phyloP scores from a whole-genome alignment of 2,329 filamentous ascomycete genomes.

The Arachnopeziza araneosa region DNA sequence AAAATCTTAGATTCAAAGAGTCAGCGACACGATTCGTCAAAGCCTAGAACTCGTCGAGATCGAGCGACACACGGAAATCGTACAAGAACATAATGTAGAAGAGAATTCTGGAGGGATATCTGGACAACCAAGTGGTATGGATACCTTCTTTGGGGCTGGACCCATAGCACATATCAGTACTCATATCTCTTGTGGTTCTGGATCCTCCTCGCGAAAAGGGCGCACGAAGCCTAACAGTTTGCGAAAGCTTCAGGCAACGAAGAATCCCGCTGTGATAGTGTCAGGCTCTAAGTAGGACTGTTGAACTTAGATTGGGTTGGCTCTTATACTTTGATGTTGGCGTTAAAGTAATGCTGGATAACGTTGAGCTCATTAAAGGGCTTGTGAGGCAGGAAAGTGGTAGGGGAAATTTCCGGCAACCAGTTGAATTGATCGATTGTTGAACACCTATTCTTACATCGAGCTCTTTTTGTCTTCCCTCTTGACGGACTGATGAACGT shows the following conservation, averaged over 20 bases:
- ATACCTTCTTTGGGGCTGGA: background rate
- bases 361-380: no score
- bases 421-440: background rate
- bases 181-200: background rate
- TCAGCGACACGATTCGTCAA: constrained; percentile 2
- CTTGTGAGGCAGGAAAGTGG: no score
- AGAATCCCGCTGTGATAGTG: no score
- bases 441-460: background rate
- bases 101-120: background rate
- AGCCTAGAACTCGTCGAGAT: constrained; percentile 7
- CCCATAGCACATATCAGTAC: background rate
- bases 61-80: background rate
- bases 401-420: background rate
- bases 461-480: no score
- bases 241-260: background rate
- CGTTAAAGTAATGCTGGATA: no score
- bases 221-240: background rate
- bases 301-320: no score
- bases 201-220: background rate
- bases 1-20: background rate
- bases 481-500: no score
- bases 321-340: no score
- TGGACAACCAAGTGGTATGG: background rate
- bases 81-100: constrained; percentile 1
- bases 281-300: no score